phyloP scores from a whole-genome alignment of 176 grass and related monocot species.

The Poa annua region DNA sequence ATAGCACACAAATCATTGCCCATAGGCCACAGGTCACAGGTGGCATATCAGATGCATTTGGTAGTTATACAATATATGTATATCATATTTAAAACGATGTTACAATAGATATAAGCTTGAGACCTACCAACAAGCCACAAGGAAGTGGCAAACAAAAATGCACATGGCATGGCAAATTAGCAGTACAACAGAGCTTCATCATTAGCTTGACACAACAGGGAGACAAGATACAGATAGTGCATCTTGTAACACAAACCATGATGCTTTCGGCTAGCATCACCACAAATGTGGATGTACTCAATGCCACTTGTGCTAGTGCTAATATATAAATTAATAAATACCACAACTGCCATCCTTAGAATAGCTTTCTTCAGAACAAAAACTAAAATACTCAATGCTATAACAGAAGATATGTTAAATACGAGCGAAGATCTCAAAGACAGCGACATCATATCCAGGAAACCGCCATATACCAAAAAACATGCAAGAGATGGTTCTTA shows the following conservation, averaged over 20 bases:
- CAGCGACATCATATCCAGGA: background rate
- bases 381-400: background rate
- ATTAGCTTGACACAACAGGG: constrained; percentile 32
- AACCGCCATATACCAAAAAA: background rate
- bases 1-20: background rate
- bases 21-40: background rate
- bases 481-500: background rate
- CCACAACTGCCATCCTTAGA: background rate
- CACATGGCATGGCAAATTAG: background rate
- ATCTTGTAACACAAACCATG: constrained; percentile 23
- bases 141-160: background rate
- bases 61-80: background rate
- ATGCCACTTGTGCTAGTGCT: constrained; percentile 22
- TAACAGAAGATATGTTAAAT: constrained; percentile 10
- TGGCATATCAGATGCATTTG: constrained; percentile 2
- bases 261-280: background rate
- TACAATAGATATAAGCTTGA: constrained; percentile 10
- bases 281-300: background rate
- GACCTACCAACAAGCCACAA: background rate
- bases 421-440: constrained; percentile 16
- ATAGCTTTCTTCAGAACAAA: constrained; percentile 14
- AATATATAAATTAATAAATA: constrained; percentile 3
- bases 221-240: constrained; percentile 7
- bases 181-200: background rate
- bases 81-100: background rate